Evolutionary conservation across 1,284 basidiomycete species (phyloP).

Genomic region (Irpex sp.): DNA sequence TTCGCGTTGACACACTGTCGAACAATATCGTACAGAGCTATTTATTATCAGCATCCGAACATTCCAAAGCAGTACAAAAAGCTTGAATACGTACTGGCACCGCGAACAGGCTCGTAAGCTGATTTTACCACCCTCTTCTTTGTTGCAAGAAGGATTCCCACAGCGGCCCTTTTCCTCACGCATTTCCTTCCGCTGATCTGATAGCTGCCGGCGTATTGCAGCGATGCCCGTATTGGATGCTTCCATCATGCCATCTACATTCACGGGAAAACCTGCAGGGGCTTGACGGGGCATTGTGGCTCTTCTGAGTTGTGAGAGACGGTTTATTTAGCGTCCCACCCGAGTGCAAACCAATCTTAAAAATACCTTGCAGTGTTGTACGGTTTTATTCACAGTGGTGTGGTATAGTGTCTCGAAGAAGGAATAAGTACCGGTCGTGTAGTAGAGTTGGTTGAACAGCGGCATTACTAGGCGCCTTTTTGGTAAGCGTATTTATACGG

Average conservation of each 20-base stretch:
- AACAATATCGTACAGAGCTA: not conserved
- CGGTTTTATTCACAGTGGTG: too few relatives aligned
- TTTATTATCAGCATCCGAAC: not conserved
- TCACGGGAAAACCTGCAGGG: not conserved
- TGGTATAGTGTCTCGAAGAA: too few relatives aligned
- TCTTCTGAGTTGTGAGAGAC: too few relatives aligned
- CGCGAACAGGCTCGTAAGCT: not conserved
- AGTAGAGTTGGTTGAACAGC: too few relatives aligned
- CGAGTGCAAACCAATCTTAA: too few relatives aligned
- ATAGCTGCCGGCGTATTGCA: not conserved
- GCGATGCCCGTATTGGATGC: not conserved
- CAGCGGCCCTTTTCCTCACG: not conserved
- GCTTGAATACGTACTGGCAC: not conserved
- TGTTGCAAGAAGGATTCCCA: not conserved
- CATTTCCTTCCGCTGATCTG: not conserved
- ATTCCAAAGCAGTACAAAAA: too few relatives aligned
- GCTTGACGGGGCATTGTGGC: not conserved
- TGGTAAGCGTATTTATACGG: too few relatives aligned
- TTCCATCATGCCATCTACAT: not conserved
- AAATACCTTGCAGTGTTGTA: too few relatives aligned
- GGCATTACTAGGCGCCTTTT: too few relatives aligned
- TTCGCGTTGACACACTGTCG: not conserved
- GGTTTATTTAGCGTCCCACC: too few relatives aligned
- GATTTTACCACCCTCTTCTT: not conserved
- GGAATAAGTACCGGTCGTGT: too few relatives aligned